Evolutionary conservation across 164 flowering plant genomes (phyloP), one percentile per base, ranked within the genome.

Genomic region (Warburgia ugandensis): DNA sequence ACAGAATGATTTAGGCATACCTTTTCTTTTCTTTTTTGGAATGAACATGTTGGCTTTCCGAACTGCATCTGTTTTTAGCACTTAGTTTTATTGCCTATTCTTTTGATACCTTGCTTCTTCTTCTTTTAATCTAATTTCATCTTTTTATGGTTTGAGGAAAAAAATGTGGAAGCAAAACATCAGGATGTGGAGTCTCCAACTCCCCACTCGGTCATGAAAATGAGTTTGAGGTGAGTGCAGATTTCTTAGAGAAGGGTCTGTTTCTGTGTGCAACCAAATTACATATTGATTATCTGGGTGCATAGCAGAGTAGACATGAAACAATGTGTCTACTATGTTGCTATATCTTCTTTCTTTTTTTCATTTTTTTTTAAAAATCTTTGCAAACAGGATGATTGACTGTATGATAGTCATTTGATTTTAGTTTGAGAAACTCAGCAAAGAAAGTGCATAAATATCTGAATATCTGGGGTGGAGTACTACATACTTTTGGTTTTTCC

Each of bases 121-220:
- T 11, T 44, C 29, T 48, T 32, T 44, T 2, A 19, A 32, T 20
- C 21, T 32, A 17, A 52, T 32, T 20, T 59, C 5, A 5, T 47
- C 16, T 54, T 23, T 41, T 57, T 32, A 23, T 51, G 22, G 39
- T 71, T 62, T 37, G 78, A 89, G 97, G 97, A 89, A 57, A 88
- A 73, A 73, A 79, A 74, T 68, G 68, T 67, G 62, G 84, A 86
- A 52, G 56, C 64, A 27, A 90, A 75, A 64, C 54, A 64, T 55
- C 85, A 74, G 45, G 89, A 82, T 28, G 69, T 71, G 36, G 95
- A 84, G 66, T 82, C 94, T 62, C 77, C 81, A 58, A 79, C 90
- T 53, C 86, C 86, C 38, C 80, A 67, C 50, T 77, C 84, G 22
- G 58, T 72, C 27, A 41, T 65, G 28, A 90, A 79, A 69, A 77